These are phyloP conservation scores for Metarhizium album DNA, from an alignment of 2,329 filamentous ascomycete genomes.

Conservation along the genomic window DNA sequence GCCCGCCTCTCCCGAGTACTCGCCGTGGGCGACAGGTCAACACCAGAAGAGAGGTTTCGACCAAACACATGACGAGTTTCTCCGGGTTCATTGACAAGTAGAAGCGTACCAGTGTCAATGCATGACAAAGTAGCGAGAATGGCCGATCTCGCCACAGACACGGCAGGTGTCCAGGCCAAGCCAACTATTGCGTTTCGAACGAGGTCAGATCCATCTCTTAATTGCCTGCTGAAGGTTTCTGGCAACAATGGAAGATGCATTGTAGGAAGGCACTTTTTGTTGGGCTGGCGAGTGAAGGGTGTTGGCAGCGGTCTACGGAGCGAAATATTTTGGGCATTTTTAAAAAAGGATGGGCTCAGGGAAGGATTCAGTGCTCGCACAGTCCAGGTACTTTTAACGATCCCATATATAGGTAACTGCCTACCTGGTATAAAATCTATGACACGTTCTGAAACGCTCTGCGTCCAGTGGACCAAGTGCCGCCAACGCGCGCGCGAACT, in stretches of 20 bases:
- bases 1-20: conserved; percentile 23
- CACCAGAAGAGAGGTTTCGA: conserved; percentile 29
- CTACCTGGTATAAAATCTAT: no score
- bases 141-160: conserved; percentile 34
- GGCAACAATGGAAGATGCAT: neutral
- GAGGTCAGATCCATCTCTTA: conserved; percentile 19
- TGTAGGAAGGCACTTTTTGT: neutral
- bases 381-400: neutral
- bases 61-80: conserved; percentile 33
- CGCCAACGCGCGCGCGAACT: no score
- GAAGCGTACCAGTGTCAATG: conserved; percentile 36
- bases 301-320: neutral
- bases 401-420: no score
- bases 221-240: conserved; percentile 1
- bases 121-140: conserved; percentile 34
- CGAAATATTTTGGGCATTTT: neutral
- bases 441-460: neutral
- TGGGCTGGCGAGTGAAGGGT: neutral
- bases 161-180: conserved; percentile 35
- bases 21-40: conserved; percentile 24
- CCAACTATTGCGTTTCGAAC: conserved; percentile 31
- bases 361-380: no score
- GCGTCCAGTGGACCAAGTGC: neutral
- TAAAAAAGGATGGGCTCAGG: neutral
- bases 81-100: conserved; percentile 35